Conservation (phyloP, 345 rosid species). For the Schrenkiella parvula region DNA sequence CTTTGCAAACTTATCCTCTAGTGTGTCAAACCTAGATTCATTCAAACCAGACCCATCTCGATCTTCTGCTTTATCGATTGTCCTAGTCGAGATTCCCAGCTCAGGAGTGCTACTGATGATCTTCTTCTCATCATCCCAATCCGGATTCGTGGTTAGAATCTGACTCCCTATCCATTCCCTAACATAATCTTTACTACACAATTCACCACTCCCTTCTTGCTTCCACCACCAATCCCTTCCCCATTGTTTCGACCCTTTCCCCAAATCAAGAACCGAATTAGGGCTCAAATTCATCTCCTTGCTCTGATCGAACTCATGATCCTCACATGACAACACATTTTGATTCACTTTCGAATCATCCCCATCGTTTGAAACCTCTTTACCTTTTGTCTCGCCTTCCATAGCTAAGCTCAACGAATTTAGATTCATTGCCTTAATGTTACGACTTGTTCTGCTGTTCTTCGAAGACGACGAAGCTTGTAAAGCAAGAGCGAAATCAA, state of each 20-base stretch:
- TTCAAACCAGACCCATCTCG: slow-evolving; percentile 35
- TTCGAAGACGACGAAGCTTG: slow-evolving; percentile 94
- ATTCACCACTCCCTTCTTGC: slow-evolving; percentile 88
- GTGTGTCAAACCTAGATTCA: slow-evolving; percentile 38
- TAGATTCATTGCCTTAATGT: slow-evolving; percentile 54
- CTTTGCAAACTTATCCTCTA: slow-evolving; percentile 42
- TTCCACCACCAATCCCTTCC: slow-evolving; percentile 99
- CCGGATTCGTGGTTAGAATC: slow-evolving; percentile 63
- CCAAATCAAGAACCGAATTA: slow-evolving; percentile 41
- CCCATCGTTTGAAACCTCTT: slow-evolving; percentile 56
- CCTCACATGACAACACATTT: slow-evolving; percentile 19
- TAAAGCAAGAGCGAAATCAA: slow-evolving; percentile 86
- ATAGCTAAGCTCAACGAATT: slow-evolving; percentile 42
- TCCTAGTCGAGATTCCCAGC: slow-evolving; percentile 38
- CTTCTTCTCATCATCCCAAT: slow-evolving; percentile 80
- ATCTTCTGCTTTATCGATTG: slow-evolving; percentile 44
- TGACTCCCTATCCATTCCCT: slow-evolving; percentile 99
- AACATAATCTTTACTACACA: slow-evolving; percentile 91
- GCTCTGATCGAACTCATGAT: slow-evolving; percentile 45
- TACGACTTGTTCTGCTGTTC: slow-evolving; percentile 53
- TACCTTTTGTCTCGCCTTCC: slow-evolving; percentile 66
- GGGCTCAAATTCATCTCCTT: slow-evolving; percentile 56
- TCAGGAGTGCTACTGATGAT: slow-evolving; percentile 32
- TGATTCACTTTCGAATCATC: slow-evolving; percentile 46
- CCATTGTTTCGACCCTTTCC: slow-evolving; percentile 63